A percentile compares a stretch with the other conserved stretches of the same genome.
Conservation (phyloP, 2,329 filamentous ascomycete species). For the Cryoendolithus antarcticus region DNA sequence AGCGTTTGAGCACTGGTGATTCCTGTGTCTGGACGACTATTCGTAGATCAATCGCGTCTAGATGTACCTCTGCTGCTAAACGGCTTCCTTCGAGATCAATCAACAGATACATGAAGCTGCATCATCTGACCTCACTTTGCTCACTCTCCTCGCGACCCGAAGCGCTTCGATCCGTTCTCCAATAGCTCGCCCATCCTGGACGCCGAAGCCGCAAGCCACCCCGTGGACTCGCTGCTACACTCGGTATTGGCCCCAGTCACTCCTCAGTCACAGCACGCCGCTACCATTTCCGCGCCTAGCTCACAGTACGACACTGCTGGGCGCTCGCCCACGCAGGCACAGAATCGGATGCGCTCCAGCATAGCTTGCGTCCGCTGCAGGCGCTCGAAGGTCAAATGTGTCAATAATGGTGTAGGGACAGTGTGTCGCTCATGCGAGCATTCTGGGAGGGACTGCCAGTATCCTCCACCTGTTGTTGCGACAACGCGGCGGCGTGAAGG, state of each 20-base stretch:
- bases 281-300: slow-evolving; percentile 4
- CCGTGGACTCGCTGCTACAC: slow-evolving; percentile 13
- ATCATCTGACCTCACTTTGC: neutral
- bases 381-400: slow-evolving; percentile 76
- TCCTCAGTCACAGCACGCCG: slow-evolving; percentile 3
- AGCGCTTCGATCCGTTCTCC: neutral
- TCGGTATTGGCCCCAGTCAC: slow-evolving; percentile 8
- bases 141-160: neutral
- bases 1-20: too few relatives aligned
- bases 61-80: too few relatives aligned
- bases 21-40: too few relatives aligned
- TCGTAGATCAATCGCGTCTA: too few relatives aligned
- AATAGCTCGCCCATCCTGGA: slow-evolving; percentile 4
- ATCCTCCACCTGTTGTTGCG: slow-evolving; percentile 42
- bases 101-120: neutral
- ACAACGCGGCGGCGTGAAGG: slow-evolving; percentile 20
- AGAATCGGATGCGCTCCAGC: slow-evolving; percentile 54
- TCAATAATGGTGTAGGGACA: slow-evolving; percentile 60
- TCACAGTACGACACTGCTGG: slow-evolving; percentile 10
- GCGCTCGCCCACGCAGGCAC: slow-evolving; percentile 18
- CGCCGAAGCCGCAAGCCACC: slow-evolving; percentile 3
- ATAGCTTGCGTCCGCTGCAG: slow-evolving; percentile 68
- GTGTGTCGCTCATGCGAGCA: slow-evolving; percentile 65
- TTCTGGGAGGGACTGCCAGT: slow-evolving; percentile 59
- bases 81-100: too few relatives aligned